A percentile compares a stretch with the other conserved stretches of the same genome.
phyloP scores from a whole-genome alignment of 2,329 filamentous ascomycete genomes.

The Curvularia spicifera region DNA sequence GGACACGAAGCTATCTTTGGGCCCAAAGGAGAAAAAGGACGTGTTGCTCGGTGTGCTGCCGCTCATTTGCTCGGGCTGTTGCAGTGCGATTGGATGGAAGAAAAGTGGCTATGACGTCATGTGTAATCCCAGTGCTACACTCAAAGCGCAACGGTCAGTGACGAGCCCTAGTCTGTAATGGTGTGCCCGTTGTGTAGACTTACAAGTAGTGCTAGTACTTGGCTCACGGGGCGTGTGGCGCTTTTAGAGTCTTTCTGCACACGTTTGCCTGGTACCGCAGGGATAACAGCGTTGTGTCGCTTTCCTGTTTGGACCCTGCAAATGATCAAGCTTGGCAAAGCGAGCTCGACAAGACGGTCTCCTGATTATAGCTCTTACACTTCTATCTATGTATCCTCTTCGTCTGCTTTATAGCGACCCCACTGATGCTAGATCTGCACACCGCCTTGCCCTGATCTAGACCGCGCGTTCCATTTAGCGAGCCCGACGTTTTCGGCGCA shows the following conservation, averaged over 20 bases:
- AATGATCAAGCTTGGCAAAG: conserved; percentile 39
- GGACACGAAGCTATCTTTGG: conserved; percentile 42
- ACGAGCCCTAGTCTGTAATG: not conserved
- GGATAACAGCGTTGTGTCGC: conserved; percentile 1
- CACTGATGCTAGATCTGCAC: not conserved
- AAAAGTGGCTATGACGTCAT: conserved; percentile 38
- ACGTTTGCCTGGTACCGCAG: not conserved
- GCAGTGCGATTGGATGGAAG: conserved; percentile 31
- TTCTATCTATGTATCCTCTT: not conserved
- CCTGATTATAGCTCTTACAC: not conserved
- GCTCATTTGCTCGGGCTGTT: conserved; percentile 33
- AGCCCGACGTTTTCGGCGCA: conserved; percentile 8
- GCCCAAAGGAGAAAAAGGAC: conserved; percentile 47
- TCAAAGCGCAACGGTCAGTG: not conserved
- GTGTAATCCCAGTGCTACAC: not conserved
- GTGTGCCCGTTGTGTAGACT: not conserved
- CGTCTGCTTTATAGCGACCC: conserved; percentile 6
- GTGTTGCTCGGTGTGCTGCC: conserved; percentile 25
- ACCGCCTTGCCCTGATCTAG: conserved; percentile 8
- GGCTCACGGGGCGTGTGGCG: not conserved
- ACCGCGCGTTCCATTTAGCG: conserved; percentile 12
- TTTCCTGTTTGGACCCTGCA: conserved; percentile 43
- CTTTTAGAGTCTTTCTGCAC: not conserved
- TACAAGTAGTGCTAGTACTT: not conserved
- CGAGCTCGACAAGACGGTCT: conserved; percentile 9